A percentile compares a stretch with the other conserved stretches of the same genome.
Evolutionary conservation across 208 protist genomes (phyloP).

Genomic region (Trypanosoma theileri): DNA sequence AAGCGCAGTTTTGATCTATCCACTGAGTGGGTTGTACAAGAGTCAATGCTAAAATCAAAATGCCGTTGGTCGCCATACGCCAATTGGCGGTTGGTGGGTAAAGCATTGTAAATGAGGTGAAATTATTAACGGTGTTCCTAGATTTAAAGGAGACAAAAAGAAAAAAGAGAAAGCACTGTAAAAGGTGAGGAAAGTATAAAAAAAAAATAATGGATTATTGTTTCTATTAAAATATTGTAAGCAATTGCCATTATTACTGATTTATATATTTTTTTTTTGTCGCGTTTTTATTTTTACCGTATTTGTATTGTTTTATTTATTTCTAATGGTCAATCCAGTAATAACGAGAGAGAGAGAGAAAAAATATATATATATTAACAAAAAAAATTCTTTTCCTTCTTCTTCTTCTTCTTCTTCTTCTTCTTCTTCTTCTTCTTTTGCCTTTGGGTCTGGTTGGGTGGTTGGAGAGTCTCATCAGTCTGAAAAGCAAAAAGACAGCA

Average conservation of each 20-base stretch:
- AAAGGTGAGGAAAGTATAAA: background rate
- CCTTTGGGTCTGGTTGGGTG: conserved; percentile 15
- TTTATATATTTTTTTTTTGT: background rate
- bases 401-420: conserved; percentile 3
- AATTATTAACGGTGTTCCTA: background rate
- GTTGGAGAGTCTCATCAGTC: too few relatives aligned
- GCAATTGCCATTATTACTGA: background rate
- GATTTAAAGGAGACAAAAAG: background rate
- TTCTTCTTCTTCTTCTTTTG: conserved; percentile 25
- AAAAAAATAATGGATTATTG: background rate
- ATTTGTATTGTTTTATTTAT: background rate
- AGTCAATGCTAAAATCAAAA: conserved; percentile 72
- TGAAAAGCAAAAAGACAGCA: too few relatives aligned
- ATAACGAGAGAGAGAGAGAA: conserved; percentile 3
- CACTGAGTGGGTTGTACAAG: conserved; percentile 59
- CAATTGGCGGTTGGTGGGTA: conserved; percentile 68
- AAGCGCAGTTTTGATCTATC: conserved; percentile 47
- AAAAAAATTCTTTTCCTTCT: background rate
- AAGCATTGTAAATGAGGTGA: conserved; percentile 26
- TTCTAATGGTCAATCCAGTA: background rate
- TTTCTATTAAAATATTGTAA: background rate
- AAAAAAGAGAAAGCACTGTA: background rate
- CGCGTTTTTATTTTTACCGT: background rate
- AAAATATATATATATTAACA: background rate
- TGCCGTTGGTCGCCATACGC: conserved; percentile 86